Evolutionary conservation across 2,329 filamentous ascomycete genomes (phyloP).

Genomic region (Hirsutella minnesotensis): DNA sequence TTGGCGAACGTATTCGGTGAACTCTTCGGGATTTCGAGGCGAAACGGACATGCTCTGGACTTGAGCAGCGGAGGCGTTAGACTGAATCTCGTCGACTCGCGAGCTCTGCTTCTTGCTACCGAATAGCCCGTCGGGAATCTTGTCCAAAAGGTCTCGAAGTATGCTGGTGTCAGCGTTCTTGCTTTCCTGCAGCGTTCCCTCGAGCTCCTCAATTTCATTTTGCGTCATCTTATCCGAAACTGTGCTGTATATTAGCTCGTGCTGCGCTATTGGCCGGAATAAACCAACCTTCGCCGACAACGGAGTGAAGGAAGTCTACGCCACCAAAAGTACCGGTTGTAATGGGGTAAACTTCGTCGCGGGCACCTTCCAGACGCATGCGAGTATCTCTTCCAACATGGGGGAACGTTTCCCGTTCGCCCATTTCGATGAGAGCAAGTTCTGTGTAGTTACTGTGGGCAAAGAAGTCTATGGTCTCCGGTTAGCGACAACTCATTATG

Average conservation of each 20-base stretch:
- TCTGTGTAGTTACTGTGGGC: constrained; percentile 92
- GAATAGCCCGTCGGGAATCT: constrained; percentile 71
- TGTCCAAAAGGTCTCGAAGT: constrained; percentile 67
- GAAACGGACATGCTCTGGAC: constrained; percentile 64
- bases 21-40: constrained; percentile 73
- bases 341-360: constrained; percentile 60
- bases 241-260: constrained; percentile 11
- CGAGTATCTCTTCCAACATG: constrained; percentile 70
- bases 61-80: constrained; percentile 62
- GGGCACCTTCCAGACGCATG: constrained; percentile 56
- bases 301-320: constrained; percentile 86
- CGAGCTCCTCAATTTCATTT: constrained; percentile 79
- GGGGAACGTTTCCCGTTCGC: constrained; percentile 71
- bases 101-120: constrained; percentile 62
- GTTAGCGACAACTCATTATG: not conserved
- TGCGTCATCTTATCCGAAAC: constrained; percentile 84
- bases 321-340: constrained; percentile 90
- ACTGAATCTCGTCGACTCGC: constrained; percentile 69
- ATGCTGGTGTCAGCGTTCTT: constrained; percentile 56
- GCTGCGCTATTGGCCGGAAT: too few species aligned
- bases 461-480: constrained; percentile 52
- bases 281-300: constrained; percentile 51
- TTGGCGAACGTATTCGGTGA: constrained; percentile 63
- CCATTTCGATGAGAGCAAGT: constrained; percentile 76
- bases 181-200: constrained; percentile 64